phyloP scores from a whole-genome alignment of 176 grass and related monocot genomes.

The Ensete glaucum region DNA sequence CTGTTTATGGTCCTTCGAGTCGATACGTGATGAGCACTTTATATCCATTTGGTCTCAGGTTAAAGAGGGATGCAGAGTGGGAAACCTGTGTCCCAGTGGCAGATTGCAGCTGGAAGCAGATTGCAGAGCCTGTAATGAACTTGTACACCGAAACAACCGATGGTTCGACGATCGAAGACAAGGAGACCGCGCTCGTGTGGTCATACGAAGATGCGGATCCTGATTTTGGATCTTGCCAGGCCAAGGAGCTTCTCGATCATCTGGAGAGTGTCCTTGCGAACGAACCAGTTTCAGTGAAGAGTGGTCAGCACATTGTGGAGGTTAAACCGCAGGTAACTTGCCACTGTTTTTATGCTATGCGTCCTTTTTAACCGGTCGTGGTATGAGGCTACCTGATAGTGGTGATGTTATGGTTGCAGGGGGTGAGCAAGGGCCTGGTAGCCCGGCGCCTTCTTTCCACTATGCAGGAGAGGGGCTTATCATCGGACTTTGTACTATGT shows the following conservation, averaged over 20 bases:
- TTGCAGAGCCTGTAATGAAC: constrained; percentile 65
- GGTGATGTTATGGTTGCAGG: constrained; percentile 26
- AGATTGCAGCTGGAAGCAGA: constrained; percentile 87
- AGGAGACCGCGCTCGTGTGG: constrained; percentile 75
- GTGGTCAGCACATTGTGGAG: constrained; percentile 47
- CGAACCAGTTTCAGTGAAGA: constrained; percentile 84
- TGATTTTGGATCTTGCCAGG: constrained; percentile 91
- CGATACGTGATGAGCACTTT: too few relatives aligned
- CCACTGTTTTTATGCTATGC: not conserved
- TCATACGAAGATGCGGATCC: constrained; percentile 85
- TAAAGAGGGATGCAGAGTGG: constrained; percentile 61
- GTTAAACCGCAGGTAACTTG: constrained; percentile 73
- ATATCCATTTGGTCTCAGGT: constrained; percentile 23
- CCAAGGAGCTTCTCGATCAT: constrained; percentile 87
- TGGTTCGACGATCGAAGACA: constrained; percentile 73
- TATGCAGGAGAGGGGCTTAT: constrained; percentile 39
- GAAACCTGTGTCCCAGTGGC: constrained; percentile 37
- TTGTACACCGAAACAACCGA: constrained; percentile 87
- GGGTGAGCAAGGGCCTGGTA: constrained; percentile 76
- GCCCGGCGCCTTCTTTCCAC: constrained; percentile 45
- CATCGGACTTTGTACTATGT: constrained; percentile 69
- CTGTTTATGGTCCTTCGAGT: not conserved
- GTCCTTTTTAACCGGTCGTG: not conserved
- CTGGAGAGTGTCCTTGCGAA: constrained; percentile 70
- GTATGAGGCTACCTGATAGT: not conserved